phyloP scores from a whole-genome alignment of 2,329 filamentous ascomycete species.

The Triangularia verruculosa region DNA sequence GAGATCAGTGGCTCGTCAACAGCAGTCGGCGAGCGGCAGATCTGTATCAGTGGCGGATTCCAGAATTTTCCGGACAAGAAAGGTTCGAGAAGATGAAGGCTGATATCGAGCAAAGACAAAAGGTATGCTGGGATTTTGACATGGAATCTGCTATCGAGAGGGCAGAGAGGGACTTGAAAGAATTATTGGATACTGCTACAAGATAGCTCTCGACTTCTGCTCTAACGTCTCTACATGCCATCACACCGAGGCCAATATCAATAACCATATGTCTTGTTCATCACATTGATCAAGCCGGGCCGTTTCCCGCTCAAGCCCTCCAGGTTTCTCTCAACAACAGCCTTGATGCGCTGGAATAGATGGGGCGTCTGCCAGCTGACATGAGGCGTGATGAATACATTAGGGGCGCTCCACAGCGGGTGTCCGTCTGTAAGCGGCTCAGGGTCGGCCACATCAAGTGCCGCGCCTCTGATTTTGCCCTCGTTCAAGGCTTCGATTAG shows the following conservation, averaged over 20 bases:
- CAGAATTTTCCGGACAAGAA: constrained; percentile 34
- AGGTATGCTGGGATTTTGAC: constrained; percentile 16
- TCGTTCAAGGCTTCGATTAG: constrained; percentile 54
- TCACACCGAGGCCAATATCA: constrained; percentile 7
- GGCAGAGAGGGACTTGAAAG: not conserved
- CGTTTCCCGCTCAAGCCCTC: constrained; percentile 29
- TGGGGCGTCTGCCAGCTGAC: constrained; percentile 35
- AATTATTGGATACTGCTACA: not conserved
- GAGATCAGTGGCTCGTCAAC: constrained; percentile 48
- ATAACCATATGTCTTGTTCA: constrained; percentile 28
- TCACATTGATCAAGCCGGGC: constrained; percentile 31
- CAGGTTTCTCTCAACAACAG: constrained; percentile 32
- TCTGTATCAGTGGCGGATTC: constrained; percentile 45
- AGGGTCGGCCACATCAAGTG: constrained; percentile 69
- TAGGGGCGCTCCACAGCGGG: constrained; percentile 62
- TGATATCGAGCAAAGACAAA: constrained; percentile 16
- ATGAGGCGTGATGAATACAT: constrained; percentile 55
- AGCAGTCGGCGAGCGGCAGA: constrained; percentile 46
- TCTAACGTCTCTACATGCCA: too few species aligned
- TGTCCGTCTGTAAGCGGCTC: constrained; percentile 65
- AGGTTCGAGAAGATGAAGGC: constrained; percentile 34
- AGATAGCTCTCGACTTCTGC: too few species aligned
- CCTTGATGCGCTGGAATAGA: constrained; percentile 29
- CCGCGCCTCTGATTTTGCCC: constrained; percentile 51
- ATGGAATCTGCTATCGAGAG: constrained; percentile 3